Evolutionary conservation across 768 basidiomycete species (phyloP), one percentile per base, ranked within the genome.

Genomic region (Boletus vinaceobasis): DNA sequence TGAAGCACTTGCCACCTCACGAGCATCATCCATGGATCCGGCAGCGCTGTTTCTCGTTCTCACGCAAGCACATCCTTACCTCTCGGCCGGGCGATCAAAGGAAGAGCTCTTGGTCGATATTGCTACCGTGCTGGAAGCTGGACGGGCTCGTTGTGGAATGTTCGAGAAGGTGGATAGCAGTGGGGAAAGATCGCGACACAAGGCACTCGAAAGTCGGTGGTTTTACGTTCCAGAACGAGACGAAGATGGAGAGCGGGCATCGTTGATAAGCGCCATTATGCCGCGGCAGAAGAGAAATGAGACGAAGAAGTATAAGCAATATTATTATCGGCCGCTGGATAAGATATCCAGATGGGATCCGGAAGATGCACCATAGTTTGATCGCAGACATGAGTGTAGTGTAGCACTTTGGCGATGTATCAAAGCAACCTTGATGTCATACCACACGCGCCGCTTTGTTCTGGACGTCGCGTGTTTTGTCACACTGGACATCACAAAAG

Each of bases 271-370:
- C 63, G 84, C 82, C 56, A 83, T 88, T 76, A 88, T 88, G 87
- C 87, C 87, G 2, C 81, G 86, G 14, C 86, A 77, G 51, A 91
- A 90, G 71, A 73, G 89, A 50, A 84, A 73, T 44, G 87, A 83
- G 71, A 91, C 88, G 67, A 90, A 86, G 78, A 86, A 89, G 72
- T 87, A 86, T 57, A 91, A 91, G 69, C 86, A 89, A 67, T 92
- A 92, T 72, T 92, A 91, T 71, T 91, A 84, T 73, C 77, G 78
- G 29, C 89, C 89, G 9, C 70, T 91, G 56, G 85, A 74, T 31
- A 90, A 87, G 72, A 83, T 86, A 23, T 80, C 82, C 42, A 74
- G 82, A 61, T 90, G 87, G 87, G 87, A 90, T 68, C 75, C 80
- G 2, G 87, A 90, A 65, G 87, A 89, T 57, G 85, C 69, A 2